A percentile compares a stretch with the other conserved stretches of the same genome.
phyloP scores from a whole-genome alignment of 768 basidiomycete species.

The Lactarius evosmus region DNA sequence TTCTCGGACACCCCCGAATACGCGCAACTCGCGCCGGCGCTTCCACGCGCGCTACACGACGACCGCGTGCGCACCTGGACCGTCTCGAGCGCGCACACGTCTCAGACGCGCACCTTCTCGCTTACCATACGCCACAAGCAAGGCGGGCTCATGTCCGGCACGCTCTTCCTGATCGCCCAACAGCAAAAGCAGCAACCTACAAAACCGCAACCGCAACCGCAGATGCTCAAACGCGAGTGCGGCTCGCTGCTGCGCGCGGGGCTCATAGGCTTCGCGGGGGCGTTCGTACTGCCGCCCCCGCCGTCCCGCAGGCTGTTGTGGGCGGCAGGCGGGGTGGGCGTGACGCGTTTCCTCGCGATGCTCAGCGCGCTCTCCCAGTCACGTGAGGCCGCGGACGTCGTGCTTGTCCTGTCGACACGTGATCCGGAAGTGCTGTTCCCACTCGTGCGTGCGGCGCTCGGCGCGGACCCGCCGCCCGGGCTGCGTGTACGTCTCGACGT shows the following conservation, averaged over 20 bases:
- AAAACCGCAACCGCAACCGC: slow-evolving; percentile 42
- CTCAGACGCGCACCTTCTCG: slow-evolving; percentile 36
- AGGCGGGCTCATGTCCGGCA: slow-evolving; percentile 53
- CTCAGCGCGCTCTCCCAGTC: slow-evolving; percentile 32
- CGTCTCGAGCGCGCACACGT: slow-evolving; percentile 41
- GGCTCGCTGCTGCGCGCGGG: slow-evolving; percentile 43
- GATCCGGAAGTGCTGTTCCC: slow-evolving; percentile 51
- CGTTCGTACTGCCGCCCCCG: slow-evolving; percentile 41
- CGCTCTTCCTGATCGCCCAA: slow-evolving; percentile 49
- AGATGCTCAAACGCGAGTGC: slow-evolving; percentile 28
- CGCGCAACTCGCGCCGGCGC: slow-evolving; percentile 49
- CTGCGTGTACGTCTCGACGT: slow-evolving; percentile 40
- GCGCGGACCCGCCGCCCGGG: slow-evolving; percentile 22
- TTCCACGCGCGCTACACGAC: slow-evolving; percentile 50
- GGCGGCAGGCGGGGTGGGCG: slow-evolving; percentile 63
- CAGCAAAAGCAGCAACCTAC: slow-evolving; percentile 40
- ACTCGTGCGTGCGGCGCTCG: slow-evolving; percentile 39
- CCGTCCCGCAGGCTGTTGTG: slow-evolving; percentile 41
- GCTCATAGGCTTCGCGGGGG: slow-evolving; percentile 53
- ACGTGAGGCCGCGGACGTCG: slow-evolving; percentile 39
- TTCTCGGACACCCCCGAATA: slow-evolving; percentile 48
- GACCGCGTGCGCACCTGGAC: slow-evolving; percentile 67
- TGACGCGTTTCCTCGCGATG: slow-evolving; percentile 64
- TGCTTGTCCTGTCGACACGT: slow-evolving; percentile 48
- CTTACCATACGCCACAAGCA: slow-evolving; percentile 56